Base-by-base conservation (phyloP, 331 rosid species). In the Dryas integrifolia region DNA sequence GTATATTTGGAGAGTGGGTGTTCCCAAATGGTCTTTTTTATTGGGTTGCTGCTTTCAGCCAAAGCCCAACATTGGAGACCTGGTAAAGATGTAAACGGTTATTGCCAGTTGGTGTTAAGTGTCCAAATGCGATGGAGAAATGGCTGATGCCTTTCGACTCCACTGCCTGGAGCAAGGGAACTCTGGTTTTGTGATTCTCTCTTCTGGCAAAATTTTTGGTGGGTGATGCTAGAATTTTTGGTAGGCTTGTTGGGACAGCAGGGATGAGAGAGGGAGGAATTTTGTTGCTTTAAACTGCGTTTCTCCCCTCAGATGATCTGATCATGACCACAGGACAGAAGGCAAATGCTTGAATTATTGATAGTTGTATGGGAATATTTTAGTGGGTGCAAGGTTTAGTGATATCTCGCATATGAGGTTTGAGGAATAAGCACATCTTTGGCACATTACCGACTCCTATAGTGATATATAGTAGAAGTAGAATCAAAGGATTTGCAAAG, bases 1-100 rank as follows among this genome's bases (percentile, higher is more conserved):
- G 53, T 39, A 52, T 69, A 15, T 39, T 21, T 53, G 65, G 74
- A 55, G 41, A 40, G 64, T 39, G 55, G 18, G 26, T 65, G 39
- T 48, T 64, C 11, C 38, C 51, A 21, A 24, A 6, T 51, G 43
- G 45, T 6, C 7, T 44, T 18, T 41, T 49, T 55, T 3, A 11
- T 49, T 40, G 49, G 61, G 24, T 67, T 7, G 11, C 47, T 50
- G 47, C 5, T 50, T 66, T 39, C 11, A 16, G 49, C n/a, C 60
- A 2, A 50, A 2, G 18, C 11, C 46, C 48, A 15, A 61, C 46
- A 39, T 45, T 40, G 14, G 50, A n/a, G 3, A 41, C 10, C 18
- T 15, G 38, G 59, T 10, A 10, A 14, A 35, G 39, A 35, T 49
- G 48, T 52, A 50, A 68, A 50, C 35, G 7, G 15, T 10, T 50